Conservation (phyloP, 257 asterid species). For the Przewalskia tangutica region DNA sequence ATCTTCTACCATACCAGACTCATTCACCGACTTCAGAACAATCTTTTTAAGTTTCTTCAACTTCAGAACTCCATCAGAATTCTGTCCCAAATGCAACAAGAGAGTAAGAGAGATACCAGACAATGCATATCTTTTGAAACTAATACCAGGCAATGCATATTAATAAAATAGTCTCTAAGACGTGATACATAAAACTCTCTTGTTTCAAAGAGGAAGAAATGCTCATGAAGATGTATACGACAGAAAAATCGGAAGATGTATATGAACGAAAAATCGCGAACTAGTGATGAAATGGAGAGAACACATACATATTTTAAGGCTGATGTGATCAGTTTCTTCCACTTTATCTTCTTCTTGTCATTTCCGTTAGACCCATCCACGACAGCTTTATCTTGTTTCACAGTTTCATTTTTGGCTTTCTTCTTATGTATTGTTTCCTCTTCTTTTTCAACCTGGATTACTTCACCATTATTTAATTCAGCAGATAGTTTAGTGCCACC, state of each 20-base stretch:
- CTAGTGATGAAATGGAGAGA: background rate
- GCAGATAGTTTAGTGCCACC: constrained; percentile 18
- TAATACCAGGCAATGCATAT: background rate
- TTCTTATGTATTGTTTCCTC: constrained; percentile 25
- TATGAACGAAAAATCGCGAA: background rate
- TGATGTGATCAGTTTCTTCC: constrained; percentile 82
- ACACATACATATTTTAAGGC: constrained; percentile 64
- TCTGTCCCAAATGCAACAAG: constrained; percentile 37
- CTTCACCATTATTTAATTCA: constrained; percentile 41
- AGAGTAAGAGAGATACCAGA: background rate
- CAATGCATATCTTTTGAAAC: background rate
- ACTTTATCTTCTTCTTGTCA: constrained; percentile 41
- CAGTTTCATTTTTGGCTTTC: constrained; percentile 38
- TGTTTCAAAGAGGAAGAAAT: background rate
- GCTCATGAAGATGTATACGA: background rate
- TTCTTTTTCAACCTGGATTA: constrained; percentile 22
- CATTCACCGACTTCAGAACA: constrained; percentile 47
- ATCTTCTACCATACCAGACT: constrained; percentile 42
- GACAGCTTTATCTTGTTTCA: constrained; percentile 15
- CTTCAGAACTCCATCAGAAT: constrained; percentile 46
- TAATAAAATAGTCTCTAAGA: background rate
- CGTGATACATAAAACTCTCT: background rate
- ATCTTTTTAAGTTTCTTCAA: constrained; percentile 54
- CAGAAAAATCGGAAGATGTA: background rate
- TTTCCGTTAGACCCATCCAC: constrained; percentile 19